Base-by-base conservation (phyloP, 345 rosid genomes). In the Carallia pectinifolia region DNA sequence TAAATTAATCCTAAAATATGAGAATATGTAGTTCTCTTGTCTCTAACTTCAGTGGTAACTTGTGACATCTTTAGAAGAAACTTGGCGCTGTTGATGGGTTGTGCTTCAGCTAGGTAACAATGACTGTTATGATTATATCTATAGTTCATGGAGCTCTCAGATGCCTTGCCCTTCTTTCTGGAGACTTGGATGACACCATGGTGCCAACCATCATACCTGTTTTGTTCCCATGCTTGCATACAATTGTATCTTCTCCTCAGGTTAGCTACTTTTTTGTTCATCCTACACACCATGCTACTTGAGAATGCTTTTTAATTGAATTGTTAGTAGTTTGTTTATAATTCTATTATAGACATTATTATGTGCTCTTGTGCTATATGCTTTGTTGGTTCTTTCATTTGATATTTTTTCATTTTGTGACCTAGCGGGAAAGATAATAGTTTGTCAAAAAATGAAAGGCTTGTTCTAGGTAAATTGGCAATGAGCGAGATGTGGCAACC, bases 141-240 rank as follows among this genome's bases (percentile, higher is more conserved):
- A 73, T 71, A 94, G 98, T 94, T 72, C 83, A 86, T 67, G 98
- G 97, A 48, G 96, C 90, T 80, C 82, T 91, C 77, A 87, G 88
- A 82, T 94, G 98, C 76, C 69, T 90, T 82, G 88, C 96, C 38
- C 91, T 94, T 81, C 83, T 94, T 64, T 86, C 95, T 0, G 89
- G 87, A 23, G 97, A 94, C 74, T 77, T 94, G 78, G 98, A 90
- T 71, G 98, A 94, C 81, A 74, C 82, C 61, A 68, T 82, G 77
- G 90, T 94, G 81, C 97, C 93, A 52, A 59, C 82, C 17, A 71
- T 91, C 62, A 79, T 94, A 44, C 97, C 97, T 54, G 81, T 85
- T 73, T 77, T 94, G 73, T 90, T 94, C 80, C 97, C 98, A 69
- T 81, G 85, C 77, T 84, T 91, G 82, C 91, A 81, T 78, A 79